phyloP scores from a whole-genome alignment of 108 stramenopile species.

The Cylindrotheca fusiformis region DNA sequence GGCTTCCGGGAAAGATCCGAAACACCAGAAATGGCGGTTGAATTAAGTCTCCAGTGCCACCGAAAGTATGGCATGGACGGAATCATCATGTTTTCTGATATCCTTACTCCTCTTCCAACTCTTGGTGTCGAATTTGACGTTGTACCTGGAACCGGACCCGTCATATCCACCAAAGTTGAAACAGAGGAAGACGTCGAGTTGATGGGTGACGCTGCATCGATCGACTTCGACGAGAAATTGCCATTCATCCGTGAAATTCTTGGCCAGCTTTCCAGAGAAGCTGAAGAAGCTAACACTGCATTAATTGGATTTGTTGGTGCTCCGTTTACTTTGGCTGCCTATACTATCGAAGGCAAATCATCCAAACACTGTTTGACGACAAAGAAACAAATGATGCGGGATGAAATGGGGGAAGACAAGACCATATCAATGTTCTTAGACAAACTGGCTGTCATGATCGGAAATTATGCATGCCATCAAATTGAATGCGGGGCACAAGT shows the following conservation, averaged over 20 bases:
- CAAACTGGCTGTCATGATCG: conserved; percentile 88
- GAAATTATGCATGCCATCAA: conserved; percentile 93
- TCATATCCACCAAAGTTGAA: conserved; percentile 74
- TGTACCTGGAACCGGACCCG: conserved; percentile 91
- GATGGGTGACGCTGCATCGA: conserved; percentile 34
- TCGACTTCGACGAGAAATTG: conserved; percentile 80
- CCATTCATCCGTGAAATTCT: conserved; percentile 93
- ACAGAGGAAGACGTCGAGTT: conserved; percentile 58
- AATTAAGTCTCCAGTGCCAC: conserved; percentile 93
- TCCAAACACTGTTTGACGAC: conserved; percentile 80
- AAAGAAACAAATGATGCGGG: conserved; percentile 91
- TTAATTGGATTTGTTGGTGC: conserved; percentile 98
- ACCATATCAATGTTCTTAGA: conserved; percentile 78
- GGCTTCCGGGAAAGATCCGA: conserved; percentile 92
- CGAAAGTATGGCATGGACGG: conserved; percentile 96
- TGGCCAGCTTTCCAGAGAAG: conserved; percentile 63
- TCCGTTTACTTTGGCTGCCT: conserved; percentile 96
- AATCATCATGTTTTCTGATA: conserved; percentile 99
- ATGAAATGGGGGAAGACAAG: conserved; percentile 62
- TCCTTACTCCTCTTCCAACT: conserved; percentile 94
- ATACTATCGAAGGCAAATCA: conserved; percentile 94
- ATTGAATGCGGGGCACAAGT: conserved; percentile 97
- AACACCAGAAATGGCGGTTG: conserved; percentile 93
- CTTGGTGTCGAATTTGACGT: conserved; percentile 98
- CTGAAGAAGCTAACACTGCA: conserved; percentile 84